Conservation (phyloP, 2,329 filamentous ascomycete genomes). For the Fusarium sp. region DNA sequence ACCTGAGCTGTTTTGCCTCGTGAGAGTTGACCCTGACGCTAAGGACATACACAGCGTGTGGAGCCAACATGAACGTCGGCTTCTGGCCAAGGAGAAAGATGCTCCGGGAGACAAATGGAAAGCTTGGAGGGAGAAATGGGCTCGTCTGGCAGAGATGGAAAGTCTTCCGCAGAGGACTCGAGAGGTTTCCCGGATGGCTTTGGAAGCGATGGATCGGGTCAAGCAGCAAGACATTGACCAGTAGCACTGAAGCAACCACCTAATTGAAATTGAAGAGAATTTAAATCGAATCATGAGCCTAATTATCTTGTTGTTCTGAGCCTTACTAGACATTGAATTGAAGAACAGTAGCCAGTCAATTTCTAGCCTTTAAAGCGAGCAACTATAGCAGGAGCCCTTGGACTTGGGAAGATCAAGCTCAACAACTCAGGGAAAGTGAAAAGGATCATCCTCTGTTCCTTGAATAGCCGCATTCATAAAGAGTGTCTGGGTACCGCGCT, state of each 20-base stretch:
- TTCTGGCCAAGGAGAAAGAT: neutral
- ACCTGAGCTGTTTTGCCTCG: neutral
- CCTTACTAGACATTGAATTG: neutral
- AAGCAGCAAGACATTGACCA: neutral
- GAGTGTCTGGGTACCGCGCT: conserved; percentile 16
- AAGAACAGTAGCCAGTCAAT: too few species aligned
- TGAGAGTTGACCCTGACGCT: neutral
- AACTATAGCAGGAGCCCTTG: neutral
- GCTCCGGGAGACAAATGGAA: neutral
- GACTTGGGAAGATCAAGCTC: conserved; percentile 22
- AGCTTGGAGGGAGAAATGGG: conserved; percentile 19
- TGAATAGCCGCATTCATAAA: conserved; percentile 40
- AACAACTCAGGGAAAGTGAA: conserved; percentile 31
- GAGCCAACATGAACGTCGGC: neutral
- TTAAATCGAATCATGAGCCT: neutral
- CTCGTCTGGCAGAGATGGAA: neutral
- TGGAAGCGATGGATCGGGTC: conserved; percentile 6
- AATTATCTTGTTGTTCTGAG: neutral
- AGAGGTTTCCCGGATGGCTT: neutral
- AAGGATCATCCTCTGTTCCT: neutral
- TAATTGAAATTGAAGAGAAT: neutral
- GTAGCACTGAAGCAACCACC: too few species aligned
- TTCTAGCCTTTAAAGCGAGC: neutral
- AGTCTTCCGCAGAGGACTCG: neutral
- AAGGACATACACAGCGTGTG: neutral